Base-by-base conservation (phyloP, 257 asterid genomes). In the Craterostigma plantagineum region DNA sequence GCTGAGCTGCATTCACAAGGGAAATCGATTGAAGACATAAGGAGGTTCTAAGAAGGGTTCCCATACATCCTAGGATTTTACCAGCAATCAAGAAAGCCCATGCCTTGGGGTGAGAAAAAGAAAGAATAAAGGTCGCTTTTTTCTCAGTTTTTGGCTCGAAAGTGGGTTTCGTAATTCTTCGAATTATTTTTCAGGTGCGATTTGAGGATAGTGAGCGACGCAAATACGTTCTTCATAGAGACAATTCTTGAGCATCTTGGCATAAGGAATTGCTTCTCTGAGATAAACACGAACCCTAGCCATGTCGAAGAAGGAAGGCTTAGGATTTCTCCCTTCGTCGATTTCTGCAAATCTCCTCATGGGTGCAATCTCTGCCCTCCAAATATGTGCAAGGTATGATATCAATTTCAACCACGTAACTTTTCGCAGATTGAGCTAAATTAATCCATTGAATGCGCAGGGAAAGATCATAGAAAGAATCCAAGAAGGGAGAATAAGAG, bases 131-230 rank as follows among this genome's bases (percentile, higher is more conserved):
- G 40, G 8, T 7, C 17, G 10, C 49, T 16, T 11, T 12, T 18
- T 18, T 9, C 4, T 7, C 10, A 2, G 17, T 0, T 9, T 30
- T 17, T 11, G n/a, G n/a, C n/a, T n/a, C n/a, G n/a, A n/a, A n/a
- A n/a, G n/a, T n/a, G n/a, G n/a, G n/a, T n/a, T 33, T 11, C n/a
- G 4, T 46, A 34, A 45, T 16, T 15, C 7, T 11, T 0, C 9
- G 3, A 9, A 12, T 7, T 11, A 13, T n/a, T 37, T 38, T 35
- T 23, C 35, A 75, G 92, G 56, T 87, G 98, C 60, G 93, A 79
- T 63, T 51, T 87, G 79, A 87, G 82, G 66, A 59, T 87, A 5
- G 70, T 87, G 47, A 87, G 98, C 35, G 98, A 87, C 50, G 95
- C 98, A 16, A 87, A 87, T 52, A 7, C 54, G 42, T 67, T 87